Conservation (phyloP, 495 filamentous ascomycete genomes). For the Oidiodendron maius region DNA sequence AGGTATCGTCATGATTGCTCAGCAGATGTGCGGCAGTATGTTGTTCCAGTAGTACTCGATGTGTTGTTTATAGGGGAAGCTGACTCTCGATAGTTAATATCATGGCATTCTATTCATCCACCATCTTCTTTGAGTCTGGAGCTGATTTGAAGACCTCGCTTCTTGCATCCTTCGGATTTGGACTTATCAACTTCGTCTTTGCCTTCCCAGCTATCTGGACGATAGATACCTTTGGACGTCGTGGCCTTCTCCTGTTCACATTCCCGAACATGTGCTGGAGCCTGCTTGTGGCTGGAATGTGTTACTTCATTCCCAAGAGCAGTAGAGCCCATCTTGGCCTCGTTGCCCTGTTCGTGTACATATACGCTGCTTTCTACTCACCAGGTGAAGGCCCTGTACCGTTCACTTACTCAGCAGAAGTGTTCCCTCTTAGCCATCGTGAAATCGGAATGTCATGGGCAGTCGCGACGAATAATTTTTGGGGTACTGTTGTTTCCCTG, state of each 20-base stretch:
- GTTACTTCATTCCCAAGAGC: constrained; percentile 54
- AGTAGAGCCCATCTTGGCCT: constrained; percentile 48
- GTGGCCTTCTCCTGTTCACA: constrained; percentile 72
- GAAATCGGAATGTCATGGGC: constrained; percentile 74
- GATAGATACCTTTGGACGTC: constrained; percentile 80
- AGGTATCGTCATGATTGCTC: constrained; percentile 67
- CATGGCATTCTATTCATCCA: constrained; percentile 78
- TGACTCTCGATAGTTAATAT: no score
- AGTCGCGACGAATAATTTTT: constrained; percentile 63
- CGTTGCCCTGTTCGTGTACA: constrained; percentile 65
- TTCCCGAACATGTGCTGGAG: constrained; percentile 81
- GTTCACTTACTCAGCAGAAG: constrained; percentile 75
- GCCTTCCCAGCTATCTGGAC: constrained; percentile 77
- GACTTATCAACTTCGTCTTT: constrained; percentile 75
- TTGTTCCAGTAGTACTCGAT: no score
- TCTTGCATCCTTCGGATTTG: constrained; percentile 52
- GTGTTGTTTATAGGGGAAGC: no score
- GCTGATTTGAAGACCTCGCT: constrained; percentile 55
- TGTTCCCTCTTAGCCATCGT: constrained; percentile 68
- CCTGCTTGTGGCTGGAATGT: constrained; percentile 64
- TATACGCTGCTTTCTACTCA: constrained; percentile 68
- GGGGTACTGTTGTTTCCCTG: constrained; percentile 57
- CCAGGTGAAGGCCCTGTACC: constrained; percentile 80
- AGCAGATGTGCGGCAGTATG: constrained; percentile 77
- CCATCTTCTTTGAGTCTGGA: constrained; percentile 64